A percentile compares a stretch with the other conserved stretches of the same genome.
Conservation (phyloP, 228 moss, liverwort and hornwort genomes). For the Sphagnum magellanicum region DNA sequence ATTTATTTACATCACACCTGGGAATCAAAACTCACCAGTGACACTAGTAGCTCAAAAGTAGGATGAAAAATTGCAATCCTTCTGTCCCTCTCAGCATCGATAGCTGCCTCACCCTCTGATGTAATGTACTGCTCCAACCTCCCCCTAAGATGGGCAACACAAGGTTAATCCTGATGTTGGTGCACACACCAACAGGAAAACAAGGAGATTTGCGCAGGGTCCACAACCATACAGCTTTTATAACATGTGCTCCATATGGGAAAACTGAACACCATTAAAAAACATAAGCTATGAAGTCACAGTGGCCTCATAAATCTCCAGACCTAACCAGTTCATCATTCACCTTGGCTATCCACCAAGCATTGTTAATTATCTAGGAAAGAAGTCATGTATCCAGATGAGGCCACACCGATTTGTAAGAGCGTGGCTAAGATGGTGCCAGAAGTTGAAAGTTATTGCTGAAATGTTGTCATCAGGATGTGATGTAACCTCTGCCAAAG, state of each 20-base stretch:
- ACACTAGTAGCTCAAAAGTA: conserved; percentile 81
- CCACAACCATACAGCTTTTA: too few species aligned
- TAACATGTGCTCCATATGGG: too few species aligned
- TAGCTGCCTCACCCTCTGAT: conserved; percentile 35
- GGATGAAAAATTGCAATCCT: conserved; percentile 67
- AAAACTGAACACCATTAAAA: too few species aligned
- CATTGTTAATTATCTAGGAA: too few species aligned
- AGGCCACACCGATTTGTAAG: conserved; percentile 46
- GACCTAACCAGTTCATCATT: too few species aligned
- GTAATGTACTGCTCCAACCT: conserved; percentile 10
- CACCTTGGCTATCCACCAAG: too few species aligned
- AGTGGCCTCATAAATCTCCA: too few species aligned
- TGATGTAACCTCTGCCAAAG: conserved; percentile 88
- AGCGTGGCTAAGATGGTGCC: conserved; percentile 66
- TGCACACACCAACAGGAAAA: too few species aligned
- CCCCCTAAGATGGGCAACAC: conserved; percentile 4
- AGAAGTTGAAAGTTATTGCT: conserved; percentile 93
- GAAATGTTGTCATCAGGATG: conserved; percentile 90
- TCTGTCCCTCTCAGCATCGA: conserved; percentile 68
- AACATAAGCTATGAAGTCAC: too few species aligned
- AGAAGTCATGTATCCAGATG: not conserved
- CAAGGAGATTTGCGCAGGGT: too few species aligned
- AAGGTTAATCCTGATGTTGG: not conserved
- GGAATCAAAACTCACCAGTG: conserved; percentile 18
- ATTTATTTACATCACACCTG: not conserved